These are phyloP conservation scores for Pelargonium nanum DNA, from an alignment of 345 rosid species.

Conservation along the genomic window DNA sequence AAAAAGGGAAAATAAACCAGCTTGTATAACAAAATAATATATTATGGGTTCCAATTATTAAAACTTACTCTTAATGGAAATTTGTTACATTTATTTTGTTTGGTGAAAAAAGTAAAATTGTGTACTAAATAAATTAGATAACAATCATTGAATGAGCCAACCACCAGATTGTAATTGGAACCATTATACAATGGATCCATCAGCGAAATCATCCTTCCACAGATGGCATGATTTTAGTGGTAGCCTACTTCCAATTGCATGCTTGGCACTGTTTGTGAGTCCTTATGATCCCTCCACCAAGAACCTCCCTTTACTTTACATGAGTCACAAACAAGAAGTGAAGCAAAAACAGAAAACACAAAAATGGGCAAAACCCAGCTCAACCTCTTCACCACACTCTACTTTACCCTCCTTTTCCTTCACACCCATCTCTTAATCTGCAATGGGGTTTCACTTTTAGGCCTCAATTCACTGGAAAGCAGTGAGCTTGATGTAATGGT, in stretches of 20 bases:
- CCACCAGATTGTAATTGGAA: no score
- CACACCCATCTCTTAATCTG: slow-evolving; percentile 26
- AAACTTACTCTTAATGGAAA: no score
- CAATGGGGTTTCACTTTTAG: slow-evolving; percentile 25
- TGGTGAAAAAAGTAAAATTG: no score
- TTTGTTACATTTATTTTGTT: no score
- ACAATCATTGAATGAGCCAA: no score
- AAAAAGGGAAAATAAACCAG: no score
- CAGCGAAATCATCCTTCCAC: no score
- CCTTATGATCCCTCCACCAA: not conserved
- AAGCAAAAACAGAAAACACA: not conserved
- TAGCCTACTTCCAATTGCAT: not conserved
- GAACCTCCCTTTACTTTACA: not conserved
- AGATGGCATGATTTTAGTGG: no score
- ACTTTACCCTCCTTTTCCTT: slow-evolving; percentile 16
- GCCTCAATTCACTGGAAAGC: slow-evolving; percentile 22
- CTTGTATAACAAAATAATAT: no score
- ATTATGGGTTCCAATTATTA: no score
- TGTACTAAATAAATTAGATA: no score
- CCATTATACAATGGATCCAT: no score
- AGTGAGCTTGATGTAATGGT: slow-evolving; percentile 21
- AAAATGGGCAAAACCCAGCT: not conserved
- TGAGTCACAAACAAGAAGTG: not conserved
- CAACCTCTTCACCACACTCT: not conserved
- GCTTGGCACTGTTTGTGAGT: not conserved